Evolutionary conservation across 208 protist genomes (phyloP), one percentile per base, ranked within the genome.

Genomic region (Trypanosomatidae sp.): DNA sequence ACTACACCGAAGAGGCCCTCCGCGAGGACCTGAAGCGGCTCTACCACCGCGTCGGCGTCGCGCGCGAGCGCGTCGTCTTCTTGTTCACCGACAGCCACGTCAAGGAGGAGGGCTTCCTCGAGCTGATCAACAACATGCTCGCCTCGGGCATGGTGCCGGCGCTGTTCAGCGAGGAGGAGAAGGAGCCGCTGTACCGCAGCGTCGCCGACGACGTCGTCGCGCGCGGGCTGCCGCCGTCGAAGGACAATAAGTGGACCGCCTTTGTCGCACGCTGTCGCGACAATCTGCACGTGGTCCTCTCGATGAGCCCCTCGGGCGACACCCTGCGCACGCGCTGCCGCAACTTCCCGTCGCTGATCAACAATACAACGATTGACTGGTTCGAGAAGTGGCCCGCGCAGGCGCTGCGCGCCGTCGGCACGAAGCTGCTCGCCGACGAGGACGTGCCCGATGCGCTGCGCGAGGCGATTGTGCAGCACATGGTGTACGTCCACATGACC

Each of bases 91-190:
- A 99, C 61, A 77, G 74, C 20, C 97, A 99, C 58, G 94, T 99
- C 22, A 97, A 96, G 53, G 71, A 98, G 45, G 96, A 99, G 59
- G 82, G 90, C 24, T 99, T 99, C 61, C 69, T 99, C 5, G 97
- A 99, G 78, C 71, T 97, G 28, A 97, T 99, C 66, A 99, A 99
- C 78, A 99, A 98, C 75, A 97, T 99, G 73, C 77, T 99, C 0
- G 97, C 97, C 43, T 93, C 87, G 8, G 97, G 97, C 37, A 96
- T 98, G 71, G 96, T 99, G 28, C 97, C 97, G 7, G 96, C 97
- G 5, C 76, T 99, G 11, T 99, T 97, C 65, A 56, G 76, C n/a
- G 90, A 98, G 43, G 93, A 99, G 49, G 98, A 99, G 62, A 97
- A 97, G 67, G 94, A 98, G 21, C 60, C 75, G 4, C 67, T 98